Conservation (phyloP, 2,329 filamentous ascomycete species). For the Bipolaris zeicola region DNA sequence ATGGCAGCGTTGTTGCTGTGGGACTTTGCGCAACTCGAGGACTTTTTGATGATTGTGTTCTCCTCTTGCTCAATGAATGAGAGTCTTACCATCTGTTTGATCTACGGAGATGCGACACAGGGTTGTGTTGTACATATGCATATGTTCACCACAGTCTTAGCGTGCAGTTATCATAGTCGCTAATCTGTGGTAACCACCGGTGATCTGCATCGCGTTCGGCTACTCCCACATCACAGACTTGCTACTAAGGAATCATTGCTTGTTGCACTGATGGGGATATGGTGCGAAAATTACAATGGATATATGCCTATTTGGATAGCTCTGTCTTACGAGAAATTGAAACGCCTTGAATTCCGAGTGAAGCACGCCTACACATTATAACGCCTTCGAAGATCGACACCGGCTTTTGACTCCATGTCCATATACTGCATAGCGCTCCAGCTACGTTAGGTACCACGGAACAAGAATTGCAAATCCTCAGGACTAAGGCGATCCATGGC, state of each 20-base stretch:
- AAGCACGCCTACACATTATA: neutral
- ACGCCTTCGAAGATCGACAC: neutral
- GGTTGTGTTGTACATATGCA: neutral
- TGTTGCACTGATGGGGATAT: neutral
- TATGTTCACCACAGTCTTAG: neutral
- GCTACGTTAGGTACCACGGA: constrained; percentile 68
- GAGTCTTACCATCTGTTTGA: too few species aligned
- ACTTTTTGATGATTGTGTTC: neutral
- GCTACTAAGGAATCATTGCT: neutral
- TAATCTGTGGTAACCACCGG: neutral
- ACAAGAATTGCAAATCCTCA: constrained; percentile 95
- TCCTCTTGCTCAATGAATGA: too few species aligned
- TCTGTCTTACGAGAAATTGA: neutral
- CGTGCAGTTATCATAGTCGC: neutral
- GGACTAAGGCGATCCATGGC: constrained; percentile 90
- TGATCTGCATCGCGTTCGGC: neutral
- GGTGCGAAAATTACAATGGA: neutral
- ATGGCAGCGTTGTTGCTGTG: neutral
- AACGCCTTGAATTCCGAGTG: neutral
- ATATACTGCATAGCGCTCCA: neutral
- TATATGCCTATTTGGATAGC: neutral
- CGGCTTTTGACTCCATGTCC: neutral
- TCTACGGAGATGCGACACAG: neutral
- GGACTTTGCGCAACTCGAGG: neutral
- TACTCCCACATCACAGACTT: neutral